Conservation (phyloP, 768 basidiomycete genomes). For the Podaxis rugospora region DNA sequence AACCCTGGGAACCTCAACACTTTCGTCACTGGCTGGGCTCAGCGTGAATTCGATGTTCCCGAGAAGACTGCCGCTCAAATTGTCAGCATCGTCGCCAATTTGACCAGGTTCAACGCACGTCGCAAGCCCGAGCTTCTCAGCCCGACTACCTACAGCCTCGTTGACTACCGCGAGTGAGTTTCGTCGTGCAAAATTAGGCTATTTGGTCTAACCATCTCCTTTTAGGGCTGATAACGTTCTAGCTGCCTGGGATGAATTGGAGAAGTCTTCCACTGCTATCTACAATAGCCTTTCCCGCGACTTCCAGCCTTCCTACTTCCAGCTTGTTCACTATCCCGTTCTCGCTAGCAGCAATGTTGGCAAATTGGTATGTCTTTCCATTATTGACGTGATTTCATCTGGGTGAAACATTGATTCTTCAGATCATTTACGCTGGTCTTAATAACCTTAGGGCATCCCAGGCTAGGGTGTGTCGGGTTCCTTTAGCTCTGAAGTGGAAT, state of each 20-base stretch:
- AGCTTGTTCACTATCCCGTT: conserved; percentile 66
- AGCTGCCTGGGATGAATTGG: conserved; percentile 44
- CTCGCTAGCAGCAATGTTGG: conserved; percentile 54
- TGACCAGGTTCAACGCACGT: conserved; percentile 53
- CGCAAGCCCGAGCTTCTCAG: conserved; percentile 67
- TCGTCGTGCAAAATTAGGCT: not conserved
- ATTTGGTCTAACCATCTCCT: not conserved
- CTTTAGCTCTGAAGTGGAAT: not conserved
- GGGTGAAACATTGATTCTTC: not conserved
- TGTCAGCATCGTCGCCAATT: conserved; percentile 48
- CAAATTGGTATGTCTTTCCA: conserved; percentile 33
- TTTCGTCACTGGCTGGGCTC: conserved; percentile 56
- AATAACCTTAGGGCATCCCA: conserved; percentile 64
- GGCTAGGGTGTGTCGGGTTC: conserved; percentile 34
- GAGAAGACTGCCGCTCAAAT: conserved; percentile 35
- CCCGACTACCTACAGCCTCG: conserved; percentile 55
- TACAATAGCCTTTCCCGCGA: conserved; percentile 46
- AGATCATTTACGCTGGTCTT: conserved; percentile 51
- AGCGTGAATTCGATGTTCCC: conserved; percentile 56
- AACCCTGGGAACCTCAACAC: conserved; percentile 45
- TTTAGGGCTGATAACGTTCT: conserved; percentile 55
- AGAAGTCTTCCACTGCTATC: conserved; percentile 45
- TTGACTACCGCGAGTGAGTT: conserved; percentile 66
- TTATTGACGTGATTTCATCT: not conserved
- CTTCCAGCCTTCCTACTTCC: conserved; percentile 59